Evolutionary conservation across 2,329 filamentous ascomycete species (phyloP).

Genomic region (Colletotrichum theobromicola): DNA sequence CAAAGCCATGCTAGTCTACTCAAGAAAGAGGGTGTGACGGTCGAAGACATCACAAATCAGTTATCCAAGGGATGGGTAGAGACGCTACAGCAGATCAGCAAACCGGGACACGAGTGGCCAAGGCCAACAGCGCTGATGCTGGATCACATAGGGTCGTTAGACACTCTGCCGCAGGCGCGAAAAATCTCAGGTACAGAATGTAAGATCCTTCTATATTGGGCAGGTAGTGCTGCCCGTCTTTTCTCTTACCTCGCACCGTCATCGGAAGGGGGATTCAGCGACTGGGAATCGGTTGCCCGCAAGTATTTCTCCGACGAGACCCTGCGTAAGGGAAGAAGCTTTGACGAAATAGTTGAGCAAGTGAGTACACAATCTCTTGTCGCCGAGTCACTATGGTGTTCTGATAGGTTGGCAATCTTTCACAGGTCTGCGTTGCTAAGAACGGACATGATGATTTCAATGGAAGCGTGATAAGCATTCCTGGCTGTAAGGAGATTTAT

Average conservation of each 20-base stretch:
- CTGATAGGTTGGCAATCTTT: background rate
- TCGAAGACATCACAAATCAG: background rate
- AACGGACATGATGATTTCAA: background rate
- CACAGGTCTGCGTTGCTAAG: background rate
- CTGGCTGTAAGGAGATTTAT: background rate
- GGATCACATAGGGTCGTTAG: background rate
- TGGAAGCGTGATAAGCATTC: background rate
- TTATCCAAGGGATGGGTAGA: background rate
- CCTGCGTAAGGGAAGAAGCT: background rate
- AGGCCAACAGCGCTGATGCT: background rate
- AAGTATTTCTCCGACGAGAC: background rate
- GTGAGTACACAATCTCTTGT: background rate
- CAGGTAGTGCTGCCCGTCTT: background rate
- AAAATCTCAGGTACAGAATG: background rate
- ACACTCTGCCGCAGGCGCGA: background rate
- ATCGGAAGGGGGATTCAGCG: background rate
- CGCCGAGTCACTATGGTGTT: background rate
- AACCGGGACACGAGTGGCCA: background rate
- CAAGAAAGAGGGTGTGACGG: background rate
- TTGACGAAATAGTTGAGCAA: background rate
- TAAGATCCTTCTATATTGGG: background rate
- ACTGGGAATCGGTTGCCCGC: background rate
- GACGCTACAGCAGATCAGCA: background rate
- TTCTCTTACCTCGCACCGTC: background rate
- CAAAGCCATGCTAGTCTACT: background rate